Evolutionary conservation across 2,329 filamentous ascomycete genomes (phyloP).

Genomic region (Botrytis pseudocinerea): DNA sequence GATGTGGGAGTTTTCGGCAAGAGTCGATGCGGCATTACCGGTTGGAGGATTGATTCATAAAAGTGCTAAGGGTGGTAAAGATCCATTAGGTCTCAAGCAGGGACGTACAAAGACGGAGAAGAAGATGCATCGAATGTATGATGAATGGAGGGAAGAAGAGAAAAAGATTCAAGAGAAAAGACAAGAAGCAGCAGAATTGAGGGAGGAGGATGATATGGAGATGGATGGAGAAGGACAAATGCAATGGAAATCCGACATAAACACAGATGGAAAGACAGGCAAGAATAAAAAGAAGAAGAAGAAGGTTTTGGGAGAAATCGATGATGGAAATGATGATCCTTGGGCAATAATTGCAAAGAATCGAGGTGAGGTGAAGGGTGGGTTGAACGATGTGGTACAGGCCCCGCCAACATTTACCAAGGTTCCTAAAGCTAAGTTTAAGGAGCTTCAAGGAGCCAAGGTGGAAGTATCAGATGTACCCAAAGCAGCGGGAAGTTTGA

Average conservation of each 20-base stretch:
- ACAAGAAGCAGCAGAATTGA: slow-evolving; percentile 37
- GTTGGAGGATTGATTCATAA: slow-evolving; percentile 69
- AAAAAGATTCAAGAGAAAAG: slow-evolving; percentile 46
- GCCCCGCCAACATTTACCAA: slow-evolving; percentile 40
- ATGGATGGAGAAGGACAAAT: slow-evolving; percentile 42
- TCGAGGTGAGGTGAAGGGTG: slow-evolving; percentile 36
- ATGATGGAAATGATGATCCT: slow-evolving; percentile 42
- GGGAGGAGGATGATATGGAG: slow-evolving; percentile 39
- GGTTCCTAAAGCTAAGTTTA: slow-evolving; percentile 41
- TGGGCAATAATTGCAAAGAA: slow-evolving; percentile 39
- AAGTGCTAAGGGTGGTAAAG: slow-evolving; percentile 58
- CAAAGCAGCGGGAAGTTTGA: slow-evolving; percentile 67
- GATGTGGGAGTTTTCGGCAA: slow-evolving; percentile 75
- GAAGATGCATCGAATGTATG: slow-evolving; percentile 77
- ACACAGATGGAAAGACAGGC: slow-evolving; percentile 41
- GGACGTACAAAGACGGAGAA: slow-evolving; percentile 80
- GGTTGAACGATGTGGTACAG: slow-evolving; percentile 44
- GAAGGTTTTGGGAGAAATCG: slow-evolving; percentile 47
- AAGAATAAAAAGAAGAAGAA: slow-evolving; percentile 36
- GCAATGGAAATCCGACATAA: slow-evolving; percentile 62
- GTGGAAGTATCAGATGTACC: slow-evolving; percentile 71
- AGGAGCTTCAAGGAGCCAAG: slow-evolving; percentile 56
- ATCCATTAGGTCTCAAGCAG: slow-evolving; percentile 64
- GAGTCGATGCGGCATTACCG: slow-evolving; percentile 83
- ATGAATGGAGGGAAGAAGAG: slow-evolving; percentile 72